Base-by-base conservation (phyloP, 2,329 filamentous ascomycete genomes). In the Zasmidium citrigriseum region DNA sequence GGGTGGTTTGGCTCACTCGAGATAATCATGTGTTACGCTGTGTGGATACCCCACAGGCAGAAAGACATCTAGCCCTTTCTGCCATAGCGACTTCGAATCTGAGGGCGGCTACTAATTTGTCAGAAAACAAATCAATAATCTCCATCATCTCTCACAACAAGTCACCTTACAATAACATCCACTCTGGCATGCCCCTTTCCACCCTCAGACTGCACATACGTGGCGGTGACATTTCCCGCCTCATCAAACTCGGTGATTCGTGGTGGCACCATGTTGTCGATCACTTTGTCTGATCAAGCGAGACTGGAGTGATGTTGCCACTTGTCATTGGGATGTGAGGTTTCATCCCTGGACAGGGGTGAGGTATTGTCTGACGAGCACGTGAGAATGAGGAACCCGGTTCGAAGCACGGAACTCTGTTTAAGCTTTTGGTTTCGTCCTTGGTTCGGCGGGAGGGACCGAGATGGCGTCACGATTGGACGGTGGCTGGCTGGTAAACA, bases 11-110 rank as follows among this genome's bases (percentile, higher is more conserved):
- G 75, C 87, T 73, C 84, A 96, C 77, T 88, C 82, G 3, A 91
- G 79, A 74, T 97, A 97, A 74, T 97, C 92, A 14, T 85, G 79
- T 1, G 89, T 93, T 25, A 97, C 93, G 50, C 88, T 95, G 65
- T 92, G 85, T 0, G 92, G 93, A 73, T 89, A 97, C n/a, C 92
- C 92, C 1, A 89, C 87, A 0, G 93, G 93, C 1, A 96, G 81
- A 71, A 96, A 96, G 24, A 93, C 84, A 65, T 91, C 87, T 45
- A 92, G 72, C 1, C 85, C 62, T 55, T 64, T 72, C 65, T 75
- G 75, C 64, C 70, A 71, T 57, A 70, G 62, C n/a, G 65, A 63
- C 50, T 65, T 68, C 3, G 62, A 58, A 5, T 62, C 51, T 16
- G 49, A 34, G 20, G 66, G 64, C 22, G 51, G 53, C 61, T 64